Evolutionary conservation across 371 early-diverging fungal species (phyloP).

Genomic region (Saksenaea vasiformis): DNA sequence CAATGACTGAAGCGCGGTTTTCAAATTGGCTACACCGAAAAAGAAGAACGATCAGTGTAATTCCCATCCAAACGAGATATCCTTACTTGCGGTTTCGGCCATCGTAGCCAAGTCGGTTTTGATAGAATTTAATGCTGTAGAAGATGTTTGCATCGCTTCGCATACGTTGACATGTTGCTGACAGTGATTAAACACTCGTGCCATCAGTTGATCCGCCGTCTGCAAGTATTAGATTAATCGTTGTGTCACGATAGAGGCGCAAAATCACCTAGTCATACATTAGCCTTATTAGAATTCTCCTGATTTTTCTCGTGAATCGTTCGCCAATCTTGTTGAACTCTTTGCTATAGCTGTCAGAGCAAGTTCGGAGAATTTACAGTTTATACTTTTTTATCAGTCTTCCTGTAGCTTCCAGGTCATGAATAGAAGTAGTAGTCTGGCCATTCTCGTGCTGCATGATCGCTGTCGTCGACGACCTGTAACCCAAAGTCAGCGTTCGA

Average conservation of each 20-base stretch:
- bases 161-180: slow-evolving; percentile 11
- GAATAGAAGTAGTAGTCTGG: slow-evolving; percentile 11
- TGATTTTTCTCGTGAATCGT: slow-evolving; percentile 23
- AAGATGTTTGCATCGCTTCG: slow-evolving; percentile 7
- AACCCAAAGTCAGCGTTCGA: background rate
- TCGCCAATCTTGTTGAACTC: slow-evolving; percentile 23
- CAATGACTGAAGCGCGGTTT: slow-evolving; percentile 9
- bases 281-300: slow-evolving; percentile 26
- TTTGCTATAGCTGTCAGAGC: background rate
- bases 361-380: background rate
- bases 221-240: slow-evolving; percentile 1
- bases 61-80: background rate
- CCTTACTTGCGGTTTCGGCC: slow-evolving; percentile 10
- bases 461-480: background rate
- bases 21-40: slow-evolving; percentile 16
- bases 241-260: background rate
- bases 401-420: slow-evolving; percentile 24
- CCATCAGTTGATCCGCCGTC: slow-evolving; percentile 20
- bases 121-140: background rate
- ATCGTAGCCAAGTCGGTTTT: slow-evolving; percentile 11
- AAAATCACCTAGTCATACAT: slow-evolving; percentile 15
- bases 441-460: background rate
- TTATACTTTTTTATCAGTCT: slow-evolving; percentile 19
- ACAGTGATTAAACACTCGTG: slow-evolving; percentile 12
- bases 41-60: background rate